Percentiles rank a stretch among this genome's conserved stretches.
Evolutionary conservation across 2,329 filamentous ascomycete genomes (phyloP).

Genomic region (Aureobasidium zeae): DNA sequence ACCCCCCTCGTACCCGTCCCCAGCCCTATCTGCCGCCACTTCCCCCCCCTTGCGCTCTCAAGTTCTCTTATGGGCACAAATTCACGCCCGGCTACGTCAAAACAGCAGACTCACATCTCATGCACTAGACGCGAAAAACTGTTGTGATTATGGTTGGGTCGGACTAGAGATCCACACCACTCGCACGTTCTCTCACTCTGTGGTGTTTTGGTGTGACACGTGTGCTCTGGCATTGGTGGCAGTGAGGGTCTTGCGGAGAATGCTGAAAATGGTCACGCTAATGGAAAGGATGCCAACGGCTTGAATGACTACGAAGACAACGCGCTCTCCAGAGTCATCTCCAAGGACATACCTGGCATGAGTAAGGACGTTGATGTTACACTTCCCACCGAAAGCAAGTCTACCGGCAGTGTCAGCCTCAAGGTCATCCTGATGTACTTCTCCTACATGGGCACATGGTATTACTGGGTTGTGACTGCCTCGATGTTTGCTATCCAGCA

Average conservation of each 20-base stretch:
- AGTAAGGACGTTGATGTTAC: slow-evolving; percentile 28
- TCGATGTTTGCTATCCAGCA: slow-evolving; percentile 75
- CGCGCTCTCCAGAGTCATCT: slow-evolving; percentile 39
- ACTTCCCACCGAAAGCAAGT: slow-evolving; percentile 59
- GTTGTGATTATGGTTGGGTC: too few relatives aligned
- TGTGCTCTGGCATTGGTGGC: slow-evolving; percentile 63
- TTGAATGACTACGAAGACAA: slow-evolving; percentile 28
- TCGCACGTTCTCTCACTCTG: too few relatives aligned
- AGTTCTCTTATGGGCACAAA: too few relatives aligned
- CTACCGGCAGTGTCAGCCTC: slow-evolving; percentile 79
- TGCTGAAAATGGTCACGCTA: slow-evolving; percentile 33
- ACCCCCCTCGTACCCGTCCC: too few relatives aligned
- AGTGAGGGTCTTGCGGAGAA: slow-evolving; percentile 34
- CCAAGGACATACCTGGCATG: slow-evolving; percentile 30
- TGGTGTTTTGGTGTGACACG: too few relatives aligned
- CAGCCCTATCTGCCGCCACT: too few relatives aligned
- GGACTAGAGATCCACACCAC: too few relatives aligned
- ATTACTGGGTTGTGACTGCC: slow-evolving; percentile 77
- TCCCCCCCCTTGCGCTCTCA: too few relatives aligned
- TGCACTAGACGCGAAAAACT: too few relatives aligned
- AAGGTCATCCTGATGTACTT: slow-evolving; percentile 80
- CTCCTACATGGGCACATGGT: slow-evolving; percentile 86
- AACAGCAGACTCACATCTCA: too few relatives aligned
- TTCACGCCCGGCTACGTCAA: too few relatives aligned
- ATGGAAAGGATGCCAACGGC: slow-evolving; percentile 37